Percentiles rank a stretch among this genome's conserved stretches.
These are phyloP conservation scores for Biscutella laevigata DNA, from an alignment of 441 rosid species.

Conservation along the genomic window DNA sequence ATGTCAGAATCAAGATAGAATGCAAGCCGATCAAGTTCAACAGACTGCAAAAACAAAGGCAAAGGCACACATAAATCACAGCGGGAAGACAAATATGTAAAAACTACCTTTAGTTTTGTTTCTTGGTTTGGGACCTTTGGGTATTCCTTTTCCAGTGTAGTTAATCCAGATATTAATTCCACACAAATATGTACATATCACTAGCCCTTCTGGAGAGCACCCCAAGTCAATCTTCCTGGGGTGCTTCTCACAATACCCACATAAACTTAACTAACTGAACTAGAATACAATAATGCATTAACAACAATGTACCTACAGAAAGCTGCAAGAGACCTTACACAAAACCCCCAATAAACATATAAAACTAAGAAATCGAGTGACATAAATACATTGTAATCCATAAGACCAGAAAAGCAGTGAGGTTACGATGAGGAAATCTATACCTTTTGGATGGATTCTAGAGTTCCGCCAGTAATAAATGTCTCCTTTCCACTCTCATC, in stretches of 20 bases:
- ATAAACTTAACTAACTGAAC: constrained; percentile 4
- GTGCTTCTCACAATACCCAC: constrained; percentile 15
- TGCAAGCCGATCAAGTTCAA: constrained; percentile 90
- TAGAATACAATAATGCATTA: constrained; percentile 4
- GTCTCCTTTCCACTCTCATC: constrained; percentile 92
- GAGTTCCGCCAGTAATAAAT: constrained; percentile 74
- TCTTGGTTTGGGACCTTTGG: constrained; percentile 9
- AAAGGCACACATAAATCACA: constrained; percentile 12
- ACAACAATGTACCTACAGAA: neutral
- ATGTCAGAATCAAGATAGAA: constrained; percentile 92
- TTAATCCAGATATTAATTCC: constrained; percentile 10
- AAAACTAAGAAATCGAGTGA: constrained; percentile 7
- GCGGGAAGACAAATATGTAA: constrained; percentile 2
- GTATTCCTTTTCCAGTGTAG: constrained; percentile 14
- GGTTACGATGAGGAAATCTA: neutral
- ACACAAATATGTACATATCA: constrained; percentile 5
- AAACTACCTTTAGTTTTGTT: constrained; percentile 13
- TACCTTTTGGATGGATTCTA: constrained; percentile 81
- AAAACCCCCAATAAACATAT: constrained; percentile 11
- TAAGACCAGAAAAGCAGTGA: constrained; percentile 4
- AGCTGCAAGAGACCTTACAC: constrained; percentile 10
- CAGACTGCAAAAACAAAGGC: constrained; percentile 47
- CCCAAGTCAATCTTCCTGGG: neutral
- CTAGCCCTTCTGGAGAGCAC: constrained; percentile 12
- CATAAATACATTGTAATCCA: constrained; percentile 1